Evolutionary conservation across 345 rosid genomes (phyloP).

Genomic region (Angophora floribunda): DNA sequence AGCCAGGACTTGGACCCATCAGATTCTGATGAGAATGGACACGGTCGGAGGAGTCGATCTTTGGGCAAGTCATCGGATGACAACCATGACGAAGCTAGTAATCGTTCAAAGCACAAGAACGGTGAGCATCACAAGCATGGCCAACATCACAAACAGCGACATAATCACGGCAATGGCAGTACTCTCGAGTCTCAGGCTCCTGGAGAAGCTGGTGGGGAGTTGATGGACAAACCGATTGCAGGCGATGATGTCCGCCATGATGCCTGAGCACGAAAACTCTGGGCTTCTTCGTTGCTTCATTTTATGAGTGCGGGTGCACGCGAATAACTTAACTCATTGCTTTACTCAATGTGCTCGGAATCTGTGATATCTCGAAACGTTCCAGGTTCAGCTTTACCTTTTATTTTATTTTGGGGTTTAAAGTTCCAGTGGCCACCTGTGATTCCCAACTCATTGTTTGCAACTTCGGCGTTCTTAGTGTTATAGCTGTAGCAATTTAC

Average conservation of each 20-base stretch:
- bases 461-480: background rate
- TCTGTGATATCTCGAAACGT: background rate
- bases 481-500: background rate
- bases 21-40: conserved; percentile 12
- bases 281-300: background rate
- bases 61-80: conserved; percentile 29
- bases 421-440: background rate
- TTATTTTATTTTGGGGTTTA: background rate
- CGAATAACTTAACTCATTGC: background rate
- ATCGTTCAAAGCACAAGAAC: conserved; percentile 10
- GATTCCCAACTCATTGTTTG: background rate
- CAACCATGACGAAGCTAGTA: conserved; percentile 6
- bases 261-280: background rate
- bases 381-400: background rate
- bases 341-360: background rate
- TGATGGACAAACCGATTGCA: background rate
- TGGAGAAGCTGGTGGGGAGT: background rate
- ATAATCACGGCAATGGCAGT: background rate
- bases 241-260: background rate
- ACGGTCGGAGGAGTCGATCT: conserved; percentile 2
- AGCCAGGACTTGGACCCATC: conserved; percentile 4
- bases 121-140: background rate
- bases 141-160: conserved; percentile 10
- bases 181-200: background rate
- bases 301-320: background rate